Evolutionary conservation across 2,329 filamentous ascomycete genomes (phyloP).

Genomic region (Teratosphaeria zuluensis): DNA sequence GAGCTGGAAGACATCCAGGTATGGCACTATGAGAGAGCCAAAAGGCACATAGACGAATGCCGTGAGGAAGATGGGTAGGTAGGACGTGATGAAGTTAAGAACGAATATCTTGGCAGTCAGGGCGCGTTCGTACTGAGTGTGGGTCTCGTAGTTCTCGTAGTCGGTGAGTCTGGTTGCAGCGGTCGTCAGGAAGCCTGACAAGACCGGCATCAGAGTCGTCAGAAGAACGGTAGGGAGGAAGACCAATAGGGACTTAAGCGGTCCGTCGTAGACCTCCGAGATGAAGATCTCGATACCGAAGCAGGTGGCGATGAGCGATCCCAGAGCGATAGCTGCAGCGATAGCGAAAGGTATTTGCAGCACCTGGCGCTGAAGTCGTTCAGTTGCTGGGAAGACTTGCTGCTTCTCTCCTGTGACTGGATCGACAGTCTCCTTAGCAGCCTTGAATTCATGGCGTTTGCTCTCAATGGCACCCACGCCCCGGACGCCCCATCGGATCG

Average conservation of each 20-base stretch:
- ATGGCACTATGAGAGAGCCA: slow-evolving; percentile 70
- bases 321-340: slow-evolving; percentile 60
- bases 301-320: slow-evolving; percentile 71
- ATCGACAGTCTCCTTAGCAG: slow-evolving; percentile 68
- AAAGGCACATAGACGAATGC: slow-evolving; percentile 94
- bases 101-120: slow-evolving; percentile 91
- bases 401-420: slow-evolving; percentile 71
- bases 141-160: slow-evolving; percentile 85
- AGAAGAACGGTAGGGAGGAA: slow-evolving; percentile 84
- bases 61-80: slow-evolving; percentile 82
- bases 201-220: slow-evolving; percentile 68
- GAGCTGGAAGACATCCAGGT: slow-evolving; percentile 71
- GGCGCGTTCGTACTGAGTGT: slow-evolving; percentile 71
- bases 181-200: slow-evolving; percentile 64
- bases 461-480: slow-evolving; percentile 74
- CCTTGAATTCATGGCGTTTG: slow-evolving; percentile 66
- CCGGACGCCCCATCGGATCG: slow-evolving; percentile 79
- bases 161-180: slow-evolving; percentile 70
- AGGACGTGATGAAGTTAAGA: slow-evolving; percentile 93
- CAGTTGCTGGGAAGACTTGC: slow-evolving; percentile 64
- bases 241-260: slow-evolving; percentile 73
- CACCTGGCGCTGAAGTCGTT: slow-evolving; percentile 66
- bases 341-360: slow-evolving; percentile 79
- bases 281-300: slow-evolving; percentile 96
- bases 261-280: slow-evolving; percentile 83